Conservation (phyloP, 1,284 basidiomycete species). For the Phellopilus nigrolimitatus region DNA sequence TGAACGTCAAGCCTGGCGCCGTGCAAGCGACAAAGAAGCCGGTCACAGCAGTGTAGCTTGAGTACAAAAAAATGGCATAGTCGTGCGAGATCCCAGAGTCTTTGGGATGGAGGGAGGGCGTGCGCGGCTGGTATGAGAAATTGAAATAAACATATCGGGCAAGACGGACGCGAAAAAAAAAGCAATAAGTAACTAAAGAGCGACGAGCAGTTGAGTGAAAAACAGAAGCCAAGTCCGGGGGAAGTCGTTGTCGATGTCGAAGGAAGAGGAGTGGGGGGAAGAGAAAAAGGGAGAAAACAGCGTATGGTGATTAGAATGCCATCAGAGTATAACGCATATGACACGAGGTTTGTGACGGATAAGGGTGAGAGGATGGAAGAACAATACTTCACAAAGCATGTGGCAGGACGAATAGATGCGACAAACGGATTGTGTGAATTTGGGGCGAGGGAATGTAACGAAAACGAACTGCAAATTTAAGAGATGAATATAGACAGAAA, state of each 20-base stretch:
- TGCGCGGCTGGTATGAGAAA: neutral
- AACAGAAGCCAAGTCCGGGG: neutral
- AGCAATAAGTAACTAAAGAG: constrained; percentile 9
- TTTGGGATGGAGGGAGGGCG: neutral
- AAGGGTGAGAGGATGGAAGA: neutral
- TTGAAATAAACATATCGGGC: constrained; percentile 8
- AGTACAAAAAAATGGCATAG: neutral
- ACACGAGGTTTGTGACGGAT: neutral
- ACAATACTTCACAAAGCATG: constrained; percentile 7
- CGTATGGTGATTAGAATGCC: neutral
- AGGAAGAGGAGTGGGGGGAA: neutral
- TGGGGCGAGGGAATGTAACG: neutral
- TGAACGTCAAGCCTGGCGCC: too few relatives aligned
- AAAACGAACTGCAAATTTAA: neutral
- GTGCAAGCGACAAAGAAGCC: too few relatives aligned
- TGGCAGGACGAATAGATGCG: neutral
- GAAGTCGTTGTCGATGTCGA: too few relatives aligned
- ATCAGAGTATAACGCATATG: neutral
- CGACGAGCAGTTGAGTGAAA: neutral
- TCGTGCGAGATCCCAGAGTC: neutral
- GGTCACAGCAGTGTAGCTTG: neutral
- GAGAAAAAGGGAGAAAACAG: neutral
- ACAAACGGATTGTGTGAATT: neutral
- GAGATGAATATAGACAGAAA: constrained; percentile 1
- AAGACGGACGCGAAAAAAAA: neutral